phyloP scores from a whole-genome alignment of 306 rosid genomes.

The Inga oerstediana region DNA sequence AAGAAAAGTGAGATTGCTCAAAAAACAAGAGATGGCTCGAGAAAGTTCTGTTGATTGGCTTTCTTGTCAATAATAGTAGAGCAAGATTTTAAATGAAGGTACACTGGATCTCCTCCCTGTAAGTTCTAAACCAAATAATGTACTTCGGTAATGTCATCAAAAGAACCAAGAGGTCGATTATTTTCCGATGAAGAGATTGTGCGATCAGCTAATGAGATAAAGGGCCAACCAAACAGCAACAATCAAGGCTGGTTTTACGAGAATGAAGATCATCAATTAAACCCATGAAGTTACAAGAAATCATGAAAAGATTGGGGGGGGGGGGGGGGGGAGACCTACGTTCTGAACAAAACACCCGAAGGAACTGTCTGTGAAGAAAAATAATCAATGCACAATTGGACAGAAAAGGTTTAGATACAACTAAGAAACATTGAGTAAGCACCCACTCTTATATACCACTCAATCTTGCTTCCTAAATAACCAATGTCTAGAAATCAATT shows the following conservation, averaged over 20 bases:
- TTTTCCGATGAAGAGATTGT: constrained; percentile 22
- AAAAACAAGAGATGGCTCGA: background rate
- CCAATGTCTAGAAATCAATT: constrained; percentile 24
- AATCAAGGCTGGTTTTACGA: constrained; percentile 26
- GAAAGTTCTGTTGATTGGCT: background rate
- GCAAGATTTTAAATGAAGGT: background rate
- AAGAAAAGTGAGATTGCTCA: background rate
- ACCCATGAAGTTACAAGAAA: constrained; percentile 60
- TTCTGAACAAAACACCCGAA: constrained; percentile 36
- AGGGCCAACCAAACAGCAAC: constrained; percentile 23
- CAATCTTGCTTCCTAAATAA: constrained; percentile 50
- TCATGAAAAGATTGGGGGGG: constrained; percentile 27
- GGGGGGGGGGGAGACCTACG: constrained; percentile 24
- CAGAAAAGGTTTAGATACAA: constrained; percentile 45
- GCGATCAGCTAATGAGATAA: background rate
- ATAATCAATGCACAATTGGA: constrained; percentile 50
- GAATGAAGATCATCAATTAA: constrained; percentile 58
- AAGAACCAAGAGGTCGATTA: background rate
- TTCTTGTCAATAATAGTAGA: background rate
- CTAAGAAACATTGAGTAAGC: constrained; percentile 47
- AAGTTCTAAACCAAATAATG: background rate
- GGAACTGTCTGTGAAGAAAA: constrained; percentile 36
- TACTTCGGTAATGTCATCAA: background rate
- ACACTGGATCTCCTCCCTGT: background rate
- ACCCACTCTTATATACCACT: constrained; percentile 47